These are phyloP conservation scores for Orbilia quercus DNA, from an alignment of 2,329 filamentous ascomycete genomes.

Conservation along the genomic window DNA sequence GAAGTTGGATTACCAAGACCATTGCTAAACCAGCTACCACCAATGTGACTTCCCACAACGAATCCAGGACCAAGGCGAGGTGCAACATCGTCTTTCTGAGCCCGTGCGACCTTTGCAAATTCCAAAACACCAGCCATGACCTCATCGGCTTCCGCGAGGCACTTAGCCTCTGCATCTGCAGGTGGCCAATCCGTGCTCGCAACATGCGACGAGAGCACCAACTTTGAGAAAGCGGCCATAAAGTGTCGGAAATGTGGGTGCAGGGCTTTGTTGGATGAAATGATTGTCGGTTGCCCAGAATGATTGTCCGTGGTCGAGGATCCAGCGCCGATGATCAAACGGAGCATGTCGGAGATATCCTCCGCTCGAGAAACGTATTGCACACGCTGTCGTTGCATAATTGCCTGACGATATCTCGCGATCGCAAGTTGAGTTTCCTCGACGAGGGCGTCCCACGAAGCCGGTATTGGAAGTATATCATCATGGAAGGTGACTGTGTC, in stretches of 20 bases:
- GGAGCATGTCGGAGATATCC: slow-evolving; percentile 95
- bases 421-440: slow-evolving; percentile 93
- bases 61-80: slow-evolving; percentile 94
- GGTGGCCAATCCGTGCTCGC: slow-evolving; percentile 96
- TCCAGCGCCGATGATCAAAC: slow-evolving; percentile 90
- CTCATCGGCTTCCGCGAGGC: slow-evolving; percentile 95
- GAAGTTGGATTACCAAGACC: slow-evolving; percentile 74
- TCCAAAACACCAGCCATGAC: slow-evolving; percentile 93
- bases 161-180: slow-evolving; percentile 92
- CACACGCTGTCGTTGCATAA: slow-evolving; percentile 81
- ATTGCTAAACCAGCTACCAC: slow-evolving; percentile 86
- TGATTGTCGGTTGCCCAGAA: slow-evolving; percentile 98
- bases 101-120: slow-evolving; percentile 93
- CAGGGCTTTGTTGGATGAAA: slow-evolving; percentile 94
- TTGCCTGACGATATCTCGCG: slow-evolving; percentile 88
- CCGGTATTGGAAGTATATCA: slow-evolving; percentile 79
- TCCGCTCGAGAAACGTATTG: slow-evolving; percentile 96
- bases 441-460: slow-evolving; percentile 90
- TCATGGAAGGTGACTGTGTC: slow-evolving; percentile 75
- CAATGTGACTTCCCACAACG: slow-evolving; percentile 82
- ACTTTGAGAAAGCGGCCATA: slow-evolving; percentile 99
- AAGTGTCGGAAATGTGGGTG: slow-evolving; percentile 98
- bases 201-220: slow-evolving; percentile 97
- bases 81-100: slow-evolving; percentile 92
- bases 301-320: slow-evolving; percentile 99